These are phyloP conservation scores for Penicillium sp. DNA, from an alignment of 2,329 filamentous ascomycete genomes.

Conservation along the genomic window DNA sequence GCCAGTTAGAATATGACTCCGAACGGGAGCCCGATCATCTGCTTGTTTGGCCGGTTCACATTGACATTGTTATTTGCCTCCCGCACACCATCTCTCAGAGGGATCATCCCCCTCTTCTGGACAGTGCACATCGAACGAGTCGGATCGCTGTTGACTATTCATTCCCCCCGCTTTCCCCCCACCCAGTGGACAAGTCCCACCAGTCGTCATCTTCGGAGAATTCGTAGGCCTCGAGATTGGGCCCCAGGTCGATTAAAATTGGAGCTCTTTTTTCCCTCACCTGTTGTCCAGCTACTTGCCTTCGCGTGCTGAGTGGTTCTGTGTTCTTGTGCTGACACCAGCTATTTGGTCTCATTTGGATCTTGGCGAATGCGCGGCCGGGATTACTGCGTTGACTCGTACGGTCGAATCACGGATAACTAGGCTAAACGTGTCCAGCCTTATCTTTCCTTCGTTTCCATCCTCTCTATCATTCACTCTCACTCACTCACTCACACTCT, in stretches of 20 bases:
- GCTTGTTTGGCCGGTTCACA: background rate
- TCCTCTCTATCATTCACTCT: background rate
- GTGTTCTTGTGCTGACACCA: background rate
- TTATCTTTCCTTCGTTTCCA: background rate
- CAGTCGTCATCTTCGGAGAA: constrained; percentile 22
- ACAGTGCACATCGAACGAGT: background rate
- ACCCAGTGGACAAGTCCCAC: background rate
- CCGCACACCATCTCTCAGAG: background rate
- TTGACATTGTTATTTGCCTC: background rate
- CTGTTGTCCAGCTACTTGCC: constrained; percentile 6
- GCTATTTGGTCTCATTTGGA: constrained; percentile 15
- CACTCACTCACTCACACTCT: background rate
- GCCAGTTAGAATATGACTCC: no score
- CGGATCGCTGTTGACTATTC: constrained; percentile 4
- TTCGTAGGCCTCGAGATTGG: constrained; percentile 8
- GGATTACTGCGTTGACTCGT: background rate
- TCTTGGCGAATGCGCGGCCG: constrained; percentile 17
- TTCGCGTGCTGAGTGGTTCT: constrained; percentile 8
- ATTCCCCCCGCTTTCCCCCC: constrained; percentile 15
- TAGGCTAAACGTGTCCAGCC: background rate
- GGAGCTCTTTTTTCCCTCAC: constrained; percentile 10
- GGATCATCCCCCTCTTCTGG: background rate
- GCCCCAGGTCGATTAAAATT: constrained; percentile 5
- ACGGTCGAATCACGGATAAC: constrained; percentile 10
- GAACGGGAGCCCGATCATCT: background rate